phyloP scores from a whole-genome alignment of 139 green algal genomes.

The Mesostigma viride region DNA sequence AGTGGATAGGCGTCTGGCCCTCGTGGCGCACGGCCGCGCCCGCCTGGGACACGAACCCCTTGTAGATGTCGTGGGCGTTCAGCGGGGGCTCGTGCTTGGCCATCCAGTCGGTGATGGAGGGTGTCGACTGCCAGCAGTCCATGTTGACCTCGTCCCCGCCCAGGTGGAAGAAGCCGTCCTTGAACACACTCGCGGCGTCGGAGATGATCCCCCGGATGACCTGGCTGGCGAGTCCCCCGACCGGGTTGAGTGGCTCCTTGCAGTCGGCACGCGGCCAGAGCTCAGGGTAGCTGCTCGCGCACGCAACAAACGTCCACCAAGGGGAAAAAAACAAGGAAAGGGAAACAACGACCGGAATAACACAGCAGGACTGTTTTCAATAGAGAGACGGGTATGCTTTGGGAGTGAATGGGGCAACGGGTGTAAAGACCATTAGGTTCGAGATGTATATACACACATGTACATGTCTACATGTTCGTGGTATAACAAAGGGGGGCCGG shows the following conservation, averaged over 20 bases:
- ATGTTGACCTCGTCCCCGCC: slow-evolving; percentile 22
- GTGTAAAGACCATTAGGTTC: too few species aligned
- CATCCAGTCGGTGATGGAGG: neutral
- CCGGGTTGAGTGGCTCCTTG: neutral
- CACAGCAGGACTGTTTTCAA: too few species aligned
- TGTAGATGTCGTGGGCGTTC: slow-evolving; percentile 11
- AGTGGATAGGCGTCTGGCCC: slow-evolving; percentile 17
- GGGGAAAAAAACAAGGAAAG: too few species aligned
- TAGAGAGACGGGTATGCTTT: too few species aligned
- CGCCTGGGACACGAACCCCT: slow-evolving; percentile 14
- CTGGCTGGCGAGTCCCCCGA: slow-evolving; percentile 1
- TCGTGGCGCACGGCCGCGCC: too few species aligned
- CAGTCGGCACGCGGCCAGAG: slow-evolving; percentile 3
- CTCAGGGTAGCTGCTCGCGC: slow-evolving; percentile 13
- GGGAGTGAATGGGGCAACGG: too few species aligned
- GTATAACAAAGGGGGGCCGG: too few species aligned
- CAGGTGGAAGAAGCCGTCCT: slow-evolving; percentile 14
- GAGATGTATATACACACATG: too few species aligned
- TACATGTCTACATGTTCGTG: too few species aligned
- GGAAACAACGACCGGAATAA: too few species aligned
- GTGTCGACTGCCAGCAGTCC: neutral
- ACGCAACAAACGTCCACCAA: too few species aligned
- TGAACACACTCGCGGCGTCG: neutral
- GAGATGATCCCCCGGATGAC: slow-evolving; percentile 8
- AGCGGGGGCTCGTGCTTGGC: neutral